phyloP scores from a whole-genome alignment of 768 basidiomycete genomes.

The Baorangia bicolor region DNA sequence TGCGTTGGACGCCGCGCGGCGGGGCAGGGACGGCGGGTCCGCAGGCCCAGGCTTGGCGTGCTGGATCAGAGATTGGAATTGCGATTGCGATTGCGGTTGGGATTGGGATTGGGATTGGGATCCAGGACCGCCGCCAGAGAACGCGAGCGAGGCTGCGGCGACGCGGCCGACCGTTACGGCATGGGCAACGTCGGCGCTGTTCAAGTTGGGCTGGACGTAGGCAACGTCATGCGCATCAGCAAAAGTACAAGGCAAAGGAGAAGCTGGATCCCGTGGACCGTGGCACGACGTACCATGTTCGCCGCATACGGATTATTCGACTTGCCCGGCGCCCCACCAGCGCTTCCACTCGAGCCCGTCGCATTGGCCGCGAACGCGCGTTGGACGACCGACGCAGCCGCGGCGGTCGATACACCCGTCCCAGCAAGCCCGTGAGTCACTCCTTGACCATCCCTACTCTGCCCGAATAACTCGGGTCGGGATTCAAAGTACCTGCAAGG shows the following conservation, averaged over 20 bases:
- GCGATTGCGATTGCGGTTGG: background rate
- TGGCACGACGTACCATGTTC: conserved; percentile 35
- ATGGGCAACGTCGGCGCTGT: conserved; percentile 39
- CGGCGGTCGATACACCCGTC: conserved; percentile 21
- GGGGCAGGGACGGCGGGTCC: background rate
- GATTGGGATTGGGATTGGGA: background rate
- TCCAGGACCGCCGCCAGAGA: conserved; percentile 31
- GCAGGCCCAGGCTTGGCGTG: background rate
- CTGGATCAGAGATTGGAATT: background rate
- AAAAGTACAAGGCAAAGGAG: too few relatives aligned
- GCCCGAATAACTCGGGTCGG: conserved; percentile 63
- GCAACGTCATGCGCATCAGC: too few relatives aligned
- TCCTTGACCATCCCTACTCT: conserved; percentile 18
- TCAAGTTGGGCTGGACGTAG: too few relatives aligned
- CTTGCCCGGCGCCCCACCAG: conserved; percentile 6
- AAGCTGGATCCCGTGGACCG: too few relatives aligned
- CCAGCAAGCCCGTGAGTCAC: conserved; percentile 19
- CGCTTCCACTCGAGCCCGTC: background rate
- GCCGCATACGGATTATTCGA: conserved; percentile 35
- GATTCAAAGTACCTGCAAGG: conserved; percentile 67
- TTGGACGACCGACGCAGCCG: conserved; percentile 44
- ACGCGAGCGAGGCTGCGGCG: conserved; percentile 54
- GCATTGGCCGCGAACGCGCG: conserved; percentile 45
- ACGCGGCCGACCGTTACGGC: conserved; percentile 47
- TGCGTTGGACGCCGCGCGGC: background rate